phyloP scores from a whole-genome alignment of 2,329 filamentous ascomycete genomes.

The Ophiocordyceps camponoti-leonardi region DNA sequence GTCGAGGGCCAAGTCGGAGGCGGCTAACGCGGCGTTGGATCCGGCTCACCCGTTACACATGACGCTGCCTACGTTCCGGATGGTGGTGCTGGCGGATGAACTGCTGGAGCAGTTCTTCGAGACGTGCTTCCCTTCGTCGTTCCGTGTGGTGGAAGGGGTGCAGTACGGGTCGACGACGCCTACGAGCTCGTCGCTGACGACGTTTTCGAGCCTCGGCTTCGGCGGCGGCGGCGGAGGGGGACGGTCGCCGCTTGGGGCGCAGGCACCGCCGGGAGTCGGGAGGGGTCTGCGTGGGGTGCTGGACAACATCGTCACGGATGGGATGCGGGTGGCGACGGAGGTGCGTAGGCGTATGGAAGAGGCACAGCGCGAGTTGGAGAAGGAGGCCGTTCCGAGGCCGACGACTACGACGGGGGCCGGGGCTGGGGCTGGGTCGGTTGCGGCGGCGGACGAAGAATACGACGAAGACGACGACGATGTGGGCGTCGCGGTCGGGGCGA shows the following conservation, averaged over 20 bases:
- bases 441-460: constrained; percentile 48
- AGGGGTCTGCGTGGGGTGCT: constrained; percentile 79
- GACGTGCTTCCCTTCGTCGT: constrained; percentile 81
- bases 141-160: constrained; percentile 62
- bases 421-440: constrained; percentile 24
- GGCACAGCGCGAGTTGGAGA: constrained; percentile 79
- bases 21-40: constrained; percentile 80
- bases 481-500: constrained; percentile 24
- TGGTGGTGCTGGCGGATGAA: constrained; percentile 95
- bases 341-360: constrained; percentile 89
- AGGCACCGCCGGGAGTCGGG: constrained; percentile 28
- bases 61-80: constrained; percentile 91
- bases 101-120: constrained; percentile 95
- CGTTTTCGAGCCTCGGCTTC: constrained; percentile 59
- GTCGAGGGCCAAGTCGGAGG: constrained; percentile 52
- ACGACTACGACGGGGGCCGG: no score
- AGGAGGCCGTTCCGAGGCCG: constrained; percentile 48
- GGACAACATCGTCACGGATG: constrained; percentile 94
- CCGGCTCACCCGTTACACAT: constrained; percentile 89
- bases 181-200: constrained; percentile 53
- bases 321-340: constrained; percentile 88
- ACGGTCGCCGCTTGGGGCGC: constrained; percentile 15
- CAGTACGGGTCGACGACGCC: constrained; percentile 13
- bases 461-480: constrained; percentile 31
- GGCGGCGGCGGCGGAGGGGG: constrained; percentile 13